A percentile compares a stretch with the other conserved stretches of the same genome.
Conservation (phyloP, 805 yeast genomes). For the Ascoidea asiatica region DNA sequence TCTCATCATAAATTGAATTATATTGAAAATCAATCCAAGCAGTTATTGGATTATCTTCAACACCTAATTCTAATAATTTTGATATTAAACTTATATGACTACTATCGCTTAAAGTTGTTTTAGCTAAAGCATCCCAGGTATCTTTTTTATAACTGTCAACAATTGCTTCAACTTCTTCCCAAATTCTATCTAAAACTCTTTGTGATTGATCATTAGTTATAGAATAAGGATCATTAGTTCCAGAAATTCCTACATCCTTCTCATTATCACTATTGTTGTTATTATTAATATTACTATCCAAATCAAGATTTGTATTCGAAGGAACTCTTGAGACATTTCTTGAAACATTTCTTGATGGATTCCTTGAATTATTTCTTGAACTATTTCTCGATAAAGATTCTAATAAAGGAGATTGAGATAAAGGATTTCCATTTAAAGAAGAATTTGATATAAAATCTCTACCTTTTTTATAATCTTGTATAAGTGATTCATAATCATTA, state of each 20-base stretch:
- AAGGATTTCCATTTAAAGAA: constrained; percentile 1
- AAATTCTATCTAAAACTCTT: constrained; percentile 34
- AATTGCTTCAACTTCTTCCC: constrained; percentile 40
- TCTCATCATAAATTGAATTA: constrained; percentile 22
- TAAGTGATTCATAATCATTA: constrained; percentile 42
- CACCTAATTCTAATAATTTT: constrained; percentile 50
- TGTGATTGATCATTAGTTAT: constrained; percentile 15
- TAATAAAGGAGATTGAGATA: background rate
- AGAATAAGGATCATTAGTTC: constrained; percentile 6
- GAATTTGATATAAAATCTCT: constrained; percentile 16
- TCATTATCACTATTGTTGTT: constrained; percentile 11
- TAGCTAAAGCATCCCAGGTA: constrained; percentile 36
- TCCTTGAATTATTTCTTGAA: too few species aligned
- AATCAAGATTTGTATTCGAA: too few species aligned
- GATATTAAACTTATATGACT: constrained; percentile 25
- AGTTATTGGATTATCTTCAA: constrained; percentile 47
- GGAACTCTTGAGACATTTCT: too few species aligned
- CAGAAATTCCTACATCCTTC: constrained; percentile 11
- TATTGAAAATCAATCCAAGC: constrained; percentile 47
- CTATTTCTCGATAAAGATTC: too few species aligned
- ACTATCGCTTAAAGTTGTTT: constrained; percentile 16
- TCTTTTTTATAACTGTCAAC: constrained; percentile 39
- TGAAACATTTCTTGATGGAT: too few species aligned
- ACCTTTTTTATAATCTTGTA: constrained; percentile 45
- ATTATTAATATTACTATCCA: too few species aligned